Percentiles rank a stretch among this genome's conserved stretches.
Conservation (phyloP, 2,329 filamentous ascomycete species). For the Aspergillus sp. region DNA sequence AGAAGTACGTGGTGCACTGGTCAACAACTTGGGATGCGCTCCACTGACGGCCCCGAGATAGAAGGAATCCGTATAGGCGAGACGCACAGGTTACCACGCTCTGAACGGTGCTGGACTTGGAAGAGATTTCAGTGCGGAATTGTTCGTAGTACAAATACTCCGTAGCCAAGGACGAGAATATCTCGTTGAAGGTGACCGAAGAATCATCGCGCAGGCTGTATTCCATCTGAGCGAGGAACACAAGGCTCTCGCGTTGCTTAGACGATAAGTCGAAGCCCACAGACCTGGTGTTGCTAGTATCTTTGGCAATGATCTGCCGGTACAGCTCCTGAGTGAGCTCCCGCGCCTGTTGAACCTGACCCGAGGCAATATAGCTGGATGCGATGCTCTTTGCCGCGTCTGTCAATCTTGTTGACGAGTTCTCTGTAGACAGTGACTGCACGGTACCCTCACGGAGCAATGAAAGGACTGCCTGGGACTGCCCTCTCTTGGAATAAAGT, state of each 20-base stretch:
- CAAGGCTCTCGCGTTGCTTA: slow-evolving; percentile 33
- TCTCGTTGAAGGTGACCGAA: slow-evolving; percentile 40
- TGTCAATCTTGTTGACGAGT: slow-evolving; percentile 28
- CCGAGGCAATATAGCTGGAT: slow-evolving; percentile 34
- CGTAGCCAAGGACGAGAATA: slow-evolving; percentile 45
- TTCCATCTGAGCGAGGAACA: slow-evolving; percentile 50
- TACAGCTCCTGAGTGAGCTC: slow-evolving; percentile 40
- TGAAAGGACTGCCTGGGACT: slow-evolving; percentile 28
- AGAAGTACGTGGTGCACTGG: slow-evolving; percentile 34
- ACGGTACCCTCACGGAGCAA: slow-evolving; percentile 36
- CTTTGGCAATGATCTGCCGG: slow-evolving; percentile 40
- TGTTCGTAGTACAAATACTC: slow-evolving; percentile 43
- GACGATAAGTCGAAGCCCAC: slow-evolving; percentile 34
- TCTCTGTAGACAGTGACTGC: slow-evolving; percentile 34
- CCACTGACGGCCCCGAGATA: slow-evolving; percentile 22
- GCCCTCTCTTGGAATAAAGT: slow-evolving; percentile 35
- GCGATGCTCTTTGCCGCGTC: slow-evolving; percentile 39
- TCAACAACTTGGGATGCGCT: slow-evolving; percentile 27
- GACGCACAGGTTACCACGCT: slow-evolving; percentile 34
- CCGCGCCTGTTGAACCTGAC: slow-evolving; percentile 32
- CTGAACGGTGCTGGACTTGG: slow-evolving; percentile 40
- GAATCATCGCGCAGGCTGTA: slow-evolving; percentile 33
- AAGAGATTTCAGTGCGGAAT: slow-evolving; percentile 36
- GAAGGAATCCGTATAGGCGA: slow-evolving; percentile 35
- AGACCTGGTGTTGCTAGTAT: slow-evolving; percentile 30